Evolutionary conservation across 2,329 filamentous ascomycete species (phyloP).

Genomic region (Penicillium sp.): DNA sequence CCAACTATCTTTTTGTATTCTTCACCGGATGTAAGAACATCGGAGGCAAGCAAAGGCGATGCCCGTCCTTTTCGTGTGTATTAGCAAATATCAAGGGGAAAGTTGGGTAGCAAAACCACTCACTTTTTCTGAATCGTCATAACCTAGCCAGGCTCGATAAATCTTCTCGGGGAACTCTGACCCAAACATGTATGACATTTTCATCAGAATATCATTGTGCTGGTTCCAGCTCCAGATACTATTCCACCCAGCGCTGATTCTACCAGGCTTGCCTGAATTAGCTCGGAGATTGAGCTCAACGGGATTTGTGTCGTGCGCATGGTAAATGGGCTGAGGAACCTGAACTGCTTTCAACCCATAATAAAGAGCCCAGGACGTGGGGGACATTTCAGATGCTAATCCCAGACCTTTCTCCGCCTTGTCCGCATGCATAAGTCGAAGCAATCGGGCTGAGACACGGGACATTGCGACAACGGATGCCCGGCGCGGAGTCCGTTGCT

Average conservation of each 20-base stretch:
- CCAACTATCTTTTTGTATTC: not conserved
- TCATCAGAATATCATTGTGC: conserved; percentile 7
- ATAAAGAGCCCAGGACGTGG: conserved; percentile 8
- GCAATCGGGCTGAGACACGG: conserved; percentile 2
- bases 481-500: not conserved
- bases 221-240: conserved; percentile 10
- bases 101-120: not conserved
- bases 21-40: conserved; percentile 11
- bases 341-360: conserved; percentile 14
- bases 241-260: conserved; percentile 1
- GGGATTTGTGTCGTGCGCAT: not conserved
- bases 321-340: conserved; percentile 11
- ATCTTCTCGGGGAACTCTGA: conserved; percentile 5
- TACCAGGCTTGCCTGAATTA: conserved; percentile 6
- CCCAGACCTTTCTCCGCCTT: not conserved
- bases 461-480: conserved; percentile 11
- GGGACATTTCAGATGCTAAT: conserved; percentile 13
- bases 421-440: conserved; percentile 2
- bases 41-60: conserved; percentile 5
- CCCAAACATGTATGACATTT: conserved; percentile 7
- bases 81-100: not conserved
- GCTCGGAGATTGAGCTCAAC: not conserved
- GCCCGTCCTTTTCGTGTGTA: not conserved
- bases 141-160: conserved; percentile 10
- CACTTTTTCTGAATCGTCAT: conserved; percentile 1